Base-by-base conservation (phyloP, 352 stramenopile genomes). In the Plasmopara muralis region DNA sequence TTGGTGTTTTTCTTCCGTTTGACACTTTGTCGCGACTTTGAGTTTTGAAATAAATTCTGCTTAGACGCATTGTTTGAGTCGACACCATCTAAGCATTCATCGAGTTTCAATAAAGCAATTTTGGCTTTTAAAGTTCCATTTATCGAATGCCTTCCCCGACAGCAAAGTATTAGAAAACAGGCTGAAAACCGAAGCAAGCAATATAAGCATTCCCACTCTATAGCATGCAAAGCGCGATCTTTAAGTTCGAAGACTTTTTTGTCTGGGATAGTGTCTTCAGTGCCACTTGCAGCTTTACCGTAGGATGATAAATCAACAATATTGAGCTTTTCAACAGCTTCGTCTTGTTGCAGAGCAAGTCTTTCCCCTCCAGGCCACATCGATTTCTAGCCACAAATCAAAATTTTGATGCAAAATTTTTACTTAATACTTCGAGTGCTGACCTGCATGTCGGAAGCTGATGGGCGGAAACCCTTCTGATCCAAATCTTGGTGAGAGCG, bases 361-460 rank as follows among this genome's bases (percentile, higher is more conserved):
- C 18, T 18, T 12, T 53, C 37, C 13, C 69, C 47, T 9, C 16
- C 50, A 28, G 63, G 46, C 5, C 31, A 12, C 31, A 35, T 35
- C 31, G 31, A 35, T 8, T 12, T 35, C 31, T 35, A 35, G 6
- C 6, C 10, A 35, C 31, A 35, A 6, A 35, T 12, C 7, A 35
- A 1, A 12, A 6, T 35, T 12, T 8, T 12, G 5, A 35, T 35
- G 1, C 7, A 8, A 35, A 8, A 35, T 12, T 35, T 47, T 46
- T 50, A 83, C 73, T 51, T 64, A 71, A 51, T 78, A 83, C 47
- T 77, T 84, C 0, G 74, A 76, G 7, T 86, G 48, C 50, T 60
- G 9, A 62, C 34, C 41, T 72, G 57, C 20, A 20, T 14, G 15
- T 45, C 37, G 71, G 55, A 40, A 68, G 72, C 39, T 14, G 65